Evolutionary conservation across 129 eudicot genomes (phyloP).

Genomic region (Dittrichia graveolens): DNA sequence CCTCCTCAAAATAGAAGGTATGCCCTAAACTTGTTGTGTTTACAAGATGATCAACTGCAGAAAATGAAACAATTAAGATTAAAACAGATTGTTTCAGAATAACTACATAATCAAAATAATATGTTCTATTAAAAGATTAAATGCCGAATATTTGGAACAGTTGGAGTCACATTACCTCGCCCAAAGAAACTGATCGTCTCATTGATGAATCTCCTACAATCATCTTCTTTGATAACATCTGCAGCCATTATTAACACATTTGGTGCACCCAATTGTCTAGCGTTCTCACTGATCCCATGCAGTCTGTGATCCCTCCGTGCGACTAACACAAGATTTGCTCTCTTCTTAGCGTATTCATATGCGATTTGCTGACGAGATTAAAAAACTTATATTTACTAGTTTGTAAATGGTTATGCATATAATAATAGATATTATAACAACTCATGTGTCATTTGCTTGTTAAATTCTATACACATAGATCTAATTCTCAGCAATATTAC

Average conservation of each 20-base stretch:
- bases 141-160: not conserved
- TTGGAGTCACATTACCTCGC: constrained; percentile 48
- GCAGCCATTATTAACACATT: constrained; percentile 82
- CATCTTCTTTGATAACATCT: constrained; percentile 94
- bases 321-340: constrained; percentile 80
- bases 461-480: no score
- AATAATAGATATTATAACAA: no score
- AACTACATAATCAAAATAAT: not conserved
- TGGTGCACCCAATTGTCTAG: constrained; percentile 68
- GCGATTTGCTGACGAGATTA: constrained; percentile 71
- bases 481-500: no score
- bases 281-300: constrained; percentile 77
- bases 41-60: constrained; percentile 92
- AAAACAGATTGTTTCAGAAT: not conserved
- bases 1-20: constrained; percentile 96
- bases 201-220: constrained; percentile 77
- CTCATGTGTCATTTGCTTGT: no score
- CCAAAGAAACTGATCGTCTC: constrained; percentile 65
- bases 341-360: constrained; percentile 85
- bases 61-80: not conserved
- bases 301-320: constrained; percentile 87
- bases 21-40: constrained; percentile 94
- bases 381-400: not conserved
- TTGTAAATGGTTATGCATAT: not conserved
- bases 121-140: not conserved